Conservation (phyloP, 1,284 basidiomycete genomes). For the Apiotrichum sp. region DNA sequence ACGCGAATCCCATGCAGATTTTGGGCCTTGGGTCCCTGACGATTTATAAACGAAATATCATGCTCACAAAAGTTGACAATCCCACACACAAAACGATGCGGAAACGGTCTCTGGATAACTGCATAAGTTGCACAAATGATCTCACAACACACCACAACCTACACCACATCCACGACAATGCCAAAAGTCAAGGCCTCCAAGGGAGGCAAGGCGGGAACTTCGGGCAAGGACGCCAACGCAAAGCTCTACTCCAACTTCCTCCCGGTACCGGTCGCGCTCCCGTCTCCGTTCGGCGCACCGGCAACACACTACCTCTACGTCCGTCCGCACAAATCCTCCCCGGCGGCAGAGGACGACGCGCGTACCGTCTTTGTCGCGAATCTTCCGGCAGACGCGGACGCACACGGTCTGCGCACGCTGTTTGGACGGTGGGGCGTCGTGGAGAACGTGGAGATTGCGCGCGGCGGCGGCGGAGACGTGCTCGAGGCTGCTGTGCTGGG, state of each 20-base stretch:
- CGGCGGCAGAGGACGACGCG: conserved; percentile 21
- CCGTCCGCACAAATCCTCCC: conserved; percentile 23
- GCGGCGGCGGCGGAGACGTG: conserved; percentile 22
- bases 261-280: conserved; percentile 28
- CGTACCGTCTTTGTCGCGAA: conserved; percentile 81
- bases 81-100: not conserved
- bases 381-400: conserved; percentile 73
- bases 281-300: conserved; percentile 17
- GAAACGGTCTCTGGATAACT: not conserved
- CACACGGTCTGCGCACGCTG: conserved; percentile 63
- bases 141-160: not conserved
- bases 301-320: conserved; percentile 39
- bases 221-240: not conserved
- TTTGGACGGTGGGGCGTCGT: conserved; percentile 70
- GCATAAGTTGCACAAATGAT: not conserved
- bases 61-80: not conserved
- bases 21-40: too few relatives aligned
- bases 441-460: conserved; percentile 60
- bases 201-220: not conserved
- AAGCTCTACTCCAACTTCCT: conserved; percentile 36
- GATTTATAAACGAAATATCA: not conserved
- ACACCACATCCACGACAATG: not conserved
- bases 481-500: conserved; percentile 35
- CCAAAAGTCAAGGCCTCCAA: conserved; percentile 2
- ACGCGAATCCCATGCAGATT: too few relatives aligned